Conservation (phyloP, 2,329 filamentous ascomycete species). For the Nemania diffusa region DNA sequence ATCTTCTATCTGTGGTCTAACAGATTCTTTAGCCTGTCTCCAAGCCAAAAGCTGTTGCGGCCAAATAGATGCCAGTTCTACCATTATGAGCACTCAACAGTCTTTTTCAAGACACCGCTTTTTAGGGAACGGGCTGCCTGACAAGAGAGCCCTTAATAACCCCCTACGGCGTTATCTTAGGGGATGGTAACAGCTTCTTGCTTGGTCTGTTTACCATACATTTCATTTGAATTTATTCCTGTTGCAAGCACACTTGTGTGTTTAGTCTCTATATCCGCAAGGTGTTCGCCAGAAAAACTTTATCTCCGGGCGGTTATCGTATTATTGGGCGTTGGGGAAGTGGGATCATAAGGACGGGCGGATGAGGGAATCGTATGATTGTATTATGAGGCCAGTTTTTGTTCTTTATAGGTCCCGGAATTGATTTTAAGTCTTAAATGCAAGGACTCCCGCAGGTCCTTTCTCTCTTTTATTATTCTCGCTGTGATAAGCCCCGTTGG, state of each 20-base stretch:
- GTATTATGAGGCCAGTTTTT: conserved; percentile 26
- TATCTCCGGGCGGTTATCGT: conserved; percentile 23
- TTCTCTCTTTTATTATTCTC: neutral
- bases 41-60: conserved; percentile 43
- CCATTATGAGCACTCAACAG: neutral
- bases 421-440: conserved; percentile 3
- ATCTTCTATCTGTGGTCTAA: conserved; percentile 13
- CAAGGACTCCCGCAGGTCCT: no score
- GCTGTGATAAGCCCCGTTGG: neutral
- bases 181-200: conserved; percentile 17
- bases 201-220: conserved; percentile 9
- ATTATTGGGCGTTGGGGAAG: conserved; percentile 36
- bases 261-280: conserved; percentile 9
- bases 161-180: neutral
- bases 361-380: conserved; percentile 28
- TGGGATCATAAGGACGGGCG: conserved; percentile 21
- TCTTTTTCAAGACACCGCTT: neutral
- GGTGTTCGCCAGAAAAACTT: conserved; percentile 3
- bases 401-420: conserved; percentile 15
- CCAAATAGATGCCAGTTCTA: conserved; percentile 37
- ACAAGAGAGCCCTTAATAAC: conserved; percentile 8
- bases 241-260: conserved; percentile 8
- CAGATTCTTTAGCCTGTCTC: conserved; percentile 31
- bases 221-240: conserved; percentile 12
- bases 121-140: neutral